Conservation (phyloP, 1,284 basidiomycete species). For the Malassezia restricta region DNA sequence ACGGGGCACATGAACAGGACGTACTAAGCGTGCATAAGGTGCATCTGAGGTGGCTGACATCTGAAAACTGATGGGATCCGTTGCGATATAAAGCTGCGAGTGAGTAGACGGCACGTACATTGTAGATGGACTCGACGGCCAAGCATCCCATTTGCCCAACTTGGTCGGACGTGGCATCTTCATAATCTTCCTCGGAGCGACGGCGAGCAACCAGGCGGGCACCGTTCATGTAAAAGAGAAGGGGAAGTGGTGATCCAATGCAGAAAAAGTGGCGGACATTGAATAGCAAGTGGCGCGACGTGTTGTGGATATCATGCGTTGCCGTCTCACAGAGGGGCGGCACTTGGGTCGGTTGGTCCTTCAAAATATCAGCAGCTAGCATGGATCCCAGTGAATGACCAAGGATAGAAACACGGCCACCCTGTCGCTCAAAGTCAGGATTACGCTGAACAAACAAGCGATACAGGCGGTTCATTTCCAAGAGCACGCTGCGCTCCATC, state of each 20-base stretch:
- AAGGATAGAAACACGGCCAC: constrained; percentile 48
- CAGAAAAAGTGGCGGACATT: constrained; percentile 51
- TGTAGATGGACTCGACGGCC: constrained; percentile 50
- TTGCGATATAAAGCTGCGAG: constrained; percentile 35
- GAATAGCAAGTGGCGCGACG: constrained; percentile 30
- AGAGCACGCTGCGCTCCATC: constrained; percentile 49
- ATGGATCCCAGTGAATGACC: constrained; percentile 51
- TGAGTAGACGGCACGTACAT: constrained; percentile 20
- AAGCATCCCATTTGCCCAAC: constrained; percentile 52
- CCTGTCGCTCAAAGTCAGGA: constrained; percentile 46
- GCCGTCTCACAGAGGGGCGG: constrained; percentile 17
- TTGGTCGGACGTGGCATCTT: constrained; percentile 46
- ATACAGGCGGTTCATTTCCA: constrained; percentile 47
- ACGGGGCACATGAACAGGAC: constrained; percentile 44
- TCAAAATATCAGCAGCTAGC: constrained; percentile 52
- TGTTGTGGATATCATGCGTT: constrained; percentile 1
- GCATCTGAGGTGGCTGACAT: constrained; percentile 46
- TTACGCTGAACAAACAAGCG: constrained; percentile 52
- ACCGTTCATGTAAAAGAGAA: constrained; percentile 52
- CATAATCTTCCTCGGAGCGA: constrained; percentile 38
- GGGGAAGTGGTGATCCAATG: constrained; percentile 51
- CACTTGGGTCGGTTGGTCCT: constrained; percentile 51
- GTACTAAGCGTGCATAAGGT: constrained; percentile 43
- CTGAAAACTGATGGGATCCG: constrained; percentile 48
- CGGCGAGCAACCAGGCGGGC: constrained; percentile 52